Evolutionary conservation across 495 filamentous ascomycete species (phyloP).

Genomic region (Talaromyces trachyspermus): DNA sequence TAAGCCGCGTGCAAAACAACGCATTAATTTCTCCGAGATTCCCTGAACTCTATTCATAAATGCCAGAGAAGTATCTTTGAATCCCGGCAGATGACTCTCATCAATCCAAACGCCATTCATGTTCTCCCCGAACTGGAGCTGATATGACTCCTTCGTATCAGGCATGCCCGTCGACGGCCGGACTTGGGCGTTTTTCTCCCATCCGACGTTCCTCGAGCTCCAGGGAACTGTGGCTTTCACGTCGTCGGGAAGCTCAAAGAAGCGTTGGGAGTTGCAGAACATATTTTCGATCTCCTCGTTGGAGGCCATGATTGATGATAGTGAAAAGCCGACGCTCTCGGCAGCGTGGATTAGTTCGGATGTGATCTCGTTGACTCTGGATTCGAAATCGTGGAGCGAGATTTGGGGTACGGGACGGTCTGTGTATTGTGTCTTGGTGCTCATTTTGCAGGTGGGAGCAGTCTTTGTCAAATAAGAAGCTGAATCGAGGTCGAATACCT

Average conservation of each 20-base stretch:
- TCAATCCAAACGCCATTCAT: constrained; percentile 46
- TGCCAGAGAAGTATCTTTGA: constrained; percentile 28
- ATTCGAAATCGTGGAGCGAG: constrained; percentile 47
- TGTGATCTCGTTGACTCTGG: constrained; percentile 48
- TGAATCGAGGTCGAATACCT: neutral
- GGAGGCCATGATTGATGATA: constrained; percentile 47
- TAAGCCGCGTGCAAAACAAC: constrained; percentile 51
- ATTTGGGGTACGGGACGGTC: constrained; percentile 49
- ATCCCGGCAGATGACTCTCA: constrained; percentile 41
- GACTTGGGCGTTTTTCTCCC: constrained; percentile 56
- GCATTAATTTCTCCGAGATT: constrained; percentile 50
- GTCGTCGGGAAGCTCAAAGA: constrained; percentile 49
- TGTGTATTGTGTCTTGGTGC: constrained; percentile 31
- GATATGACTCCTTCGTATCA: constrained; percentile 57
- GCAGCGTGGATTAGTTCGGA: constrained; percentile 47
- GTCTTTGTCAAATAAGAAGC: neutral
- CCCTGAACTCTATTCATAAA: constrained; percentile 50
- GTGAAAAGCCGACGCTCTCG: constrained; percentile 59
- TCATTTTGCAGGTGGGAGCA: neutral
- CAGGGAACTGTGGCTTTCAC: constrained; percentile 49
- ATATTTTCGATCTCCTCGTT: constrained; percentile 42
- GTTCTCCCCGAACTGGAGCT: constrained; percentile 51
- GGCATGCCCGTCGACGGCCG: constrained; percentile 52
- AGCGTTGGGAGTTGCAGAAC: constrained; percentile 42
- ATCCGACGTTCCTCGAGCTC: constrained; percentile 51